Evolutionary conservation across 108 stramenopile genomes (phyloP).

Genomic region (Cyclostephanos tholiformis): DNA sequence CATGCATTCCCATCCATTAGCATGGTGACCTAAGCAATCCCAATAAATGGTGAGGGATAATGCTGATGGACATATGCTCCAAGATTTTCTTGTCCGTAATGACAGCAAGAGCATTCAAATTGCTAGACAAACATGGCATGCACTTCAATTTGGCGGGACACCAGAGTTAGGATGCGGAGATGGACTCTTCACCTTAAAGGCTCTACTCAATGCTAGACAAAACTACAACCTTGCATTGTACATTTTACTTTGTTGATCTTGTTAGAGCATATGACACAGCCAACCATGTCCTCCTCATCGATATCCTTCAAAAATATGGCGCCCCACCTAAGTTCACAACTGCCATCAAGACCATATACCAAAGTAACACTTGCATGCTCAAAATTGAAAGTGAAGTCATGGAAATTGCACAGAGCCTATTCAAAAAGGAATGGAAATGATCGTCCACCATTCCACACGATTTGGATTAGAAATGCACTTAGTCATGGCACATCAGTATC

Average conservation of each 20-base stretch:
- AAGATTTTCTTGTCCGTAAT: constrained; percentile 9
- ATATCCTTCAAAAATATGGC: no score
- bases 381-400: not conserved
- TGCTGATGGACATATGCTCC: constrained; percentile 17
- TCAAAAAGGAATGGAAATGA: no score
- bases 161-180: constrained; percentile 16
- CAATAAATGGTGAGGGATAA: constrained; percentile 15
- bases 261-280: constrained; percentile 34
- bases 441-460: no score
- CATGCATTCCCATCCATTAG: not conserved
- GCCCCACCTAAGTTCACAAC: constrained; percentile 2
- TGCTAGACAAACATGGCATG: constrained; percentile 12
- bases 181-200: constrained; percentile 14
- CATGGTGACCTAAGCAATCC: not conserved
- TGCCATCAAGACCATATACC: constrained; percentile 13
- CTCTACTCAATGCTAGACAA: constrained; percentile 5
- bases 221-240: not conserved
- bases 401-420: not conserved
- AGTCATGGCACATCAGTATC: no score
- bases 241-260: constrained; percentile 13
- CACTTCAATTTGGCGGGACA: constrained; percentile 18
- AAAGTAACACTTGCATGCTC: not conserved
- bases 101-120: not conserved
- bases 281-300: constrained; percentile 14
- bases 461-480: no score